Evolutionary conservation across 1,139 yeast genomes (phyloP).

Genomic region (Pichia cactophila): DNA sequence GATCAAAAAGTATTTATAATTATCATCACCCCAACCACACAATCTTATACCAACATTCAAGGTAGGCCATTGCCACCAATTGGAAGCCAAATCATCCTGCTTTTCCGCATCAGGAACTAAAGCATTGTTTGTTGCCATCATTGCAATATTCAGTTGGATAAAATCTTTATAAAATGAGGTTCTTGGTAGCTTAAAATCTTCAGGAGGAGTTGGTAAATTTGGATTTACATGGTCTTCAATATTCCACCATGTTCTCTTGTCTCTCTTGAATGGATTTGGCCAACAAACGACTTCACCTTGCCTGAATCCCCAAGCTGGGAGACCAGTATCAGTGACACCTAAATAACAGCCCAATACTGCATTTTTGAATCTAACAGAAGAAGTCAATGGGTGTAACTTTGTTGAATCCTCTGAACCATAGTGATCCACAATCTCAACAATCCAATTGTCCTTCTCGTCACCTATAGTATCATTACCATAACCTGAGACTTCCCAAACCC

Average conservation of each 20-base stretch:
- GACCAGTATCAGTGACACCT: conserved; percentile 67
- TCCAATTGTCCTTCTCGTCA: conserved; percentile 90
- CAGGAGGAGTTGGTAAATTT: conserved; percentile 65
- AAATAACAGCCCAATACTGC: conserved; percentile 72
- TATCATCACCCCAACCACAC: conserved; percentile 88
- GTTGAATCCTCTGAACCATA: conserved; percentile 59
- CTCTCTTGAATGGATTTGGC: conserved; percentile 68
- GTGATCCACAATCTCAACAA: conserved; percentile 79
- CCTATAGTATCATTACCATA: conserved; percentile 86
- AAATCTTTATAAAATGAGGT: conserved; percentile 85
- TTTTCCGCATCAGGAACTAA: conserved; percentile 89
- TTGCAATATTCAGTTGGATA: conserved; percentile 86
- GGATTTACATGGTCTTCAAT: conserved; percentile 78
- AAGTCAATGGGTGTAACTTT: conserved; percentile 76
- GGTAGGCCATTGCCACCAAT: conserved; percentile 99
- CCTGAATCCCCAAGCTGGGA: conserved; percentile 98
- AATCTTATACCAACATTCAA: conserved; percentile 86
- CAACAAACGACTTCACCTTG: conserved; percentile 94
- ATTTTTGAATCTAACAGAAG: conserved; percentile 73
- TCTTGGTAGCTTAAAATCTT: conserved; percentile 69
- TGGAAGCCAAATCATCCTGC: conserved; percentile 82
- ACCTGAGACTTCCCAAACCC: conserved; percentile 80
- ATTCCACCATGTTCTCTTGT: conserved; percentile 98
- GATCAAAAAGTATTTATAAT: conserved; percentile 75
- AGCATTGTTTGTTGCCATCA: conserved; percentile 99